Evolutionary conservation across 768 basidiomycete species (phyloP).

Genomic region (Lactarius deliciosus): DNA sequence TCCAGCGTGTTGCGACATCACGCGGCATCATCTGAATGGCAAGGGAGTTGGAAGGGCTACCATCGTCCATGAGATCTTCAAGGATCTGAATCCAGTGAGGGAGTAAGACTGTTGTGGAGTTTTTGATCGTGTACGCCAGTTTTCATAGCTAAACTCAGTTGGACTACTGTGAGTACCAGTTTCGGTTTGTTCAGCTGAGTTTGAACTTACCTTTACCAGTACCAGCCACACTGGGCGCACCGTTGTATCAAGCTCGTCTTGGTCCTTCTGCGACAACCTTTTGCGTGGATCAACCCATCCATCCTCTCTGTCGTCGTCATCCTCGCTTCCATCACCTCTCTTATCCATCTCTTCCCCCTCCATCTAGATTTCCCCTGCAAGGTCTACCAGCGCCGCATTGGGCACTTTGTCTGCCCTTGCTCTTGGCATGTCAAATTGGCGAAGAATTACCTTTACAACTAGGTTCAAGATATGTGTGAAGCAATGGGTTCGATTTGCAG

Average conservation of each 20-base stretch:
- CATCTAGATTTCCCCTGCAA: no score
- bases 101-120: conserved; percentile 26
- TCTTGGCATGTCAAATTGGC: no score
- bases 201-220: no score
- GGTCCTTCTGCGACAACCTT: conserved; percentile 8
- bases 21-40: conserved; percentile 18
- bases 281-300: conserved; percentile 35
- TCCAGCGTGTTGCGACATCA: no score
- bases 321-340: no score
- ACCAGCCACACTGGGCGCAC: conserved; percentile 19
- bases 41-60: background rate
- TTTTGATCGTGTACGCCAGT: background rate
- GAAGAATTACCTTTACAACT: no score
- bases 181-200: no score
- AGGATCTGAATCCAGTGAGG: conserved; percentile 30
- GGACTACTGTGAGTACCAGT: conserved; percentile 13
- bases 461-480: no score
- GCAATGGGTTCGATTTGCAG: no score
- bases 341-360: no score
- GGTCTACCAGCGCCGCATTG: no score
- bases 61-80: background rate
- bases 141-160: conserved; percentile 31
- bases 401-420: no score
- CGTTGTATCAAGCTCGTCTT: conserved; percentile 25
- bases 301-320: conserved; percentile 23